These are phyloP conservation scores for Linderniella brevidens DNA, from an alignment of 257 asterid species.

Conservation along the genomic window DNA sequence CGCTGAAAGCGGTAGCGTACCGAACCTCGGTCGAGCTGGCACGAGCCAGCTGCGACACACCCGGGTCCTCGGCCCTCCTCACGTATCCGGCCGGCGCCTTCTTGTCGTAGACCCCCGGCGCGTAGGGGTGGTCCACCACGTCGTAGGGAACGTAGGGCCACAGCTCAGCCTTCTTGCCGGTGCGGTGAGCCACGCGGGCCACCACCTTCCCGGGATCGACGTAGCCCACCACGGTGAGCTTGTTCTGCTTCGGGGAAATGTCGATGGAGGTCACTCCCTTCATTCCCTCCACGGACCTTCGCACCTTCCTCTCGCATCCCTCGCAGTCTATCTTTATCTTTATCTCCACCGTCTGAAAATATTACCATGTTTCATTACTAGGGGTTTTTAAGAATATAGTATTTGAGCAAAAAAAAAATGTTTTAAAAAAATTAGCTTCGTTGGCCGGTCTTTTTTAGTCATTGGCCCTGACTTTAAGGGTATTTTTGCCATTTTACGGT, in stretches of 20 bases:
- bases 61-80: slow-evolving; percentile 36
- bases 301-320: slow-evolving; percentile 82
- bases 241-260: slow-evolving; percentile 60
- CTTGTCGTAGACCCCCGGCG: slow-evolving; percentile 71
- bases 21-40: slow-evolving; percentile 90
- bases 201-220: slow-evolving; percentile 81
- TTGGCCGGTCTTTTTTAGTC: too few species aligned
- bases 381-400: too few species aligned
- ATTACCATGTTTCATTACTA: too few species aligned
- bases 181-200: slow-evolving; percentile 71
- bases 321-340: slow-evolving; percentile 92
- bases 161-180: slow-evolving; percentile 82
- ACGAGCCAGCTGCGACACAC: slow-evolving; percentile 43
- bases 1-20: slow-evolving; percentile 95
- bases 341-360: slow-evolving; percentile 76
- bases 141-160: slow-evolving; percentile 99
- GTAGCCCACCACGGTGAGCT: slow-evolving; percentile 79
- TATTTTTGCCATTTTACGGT: too few species aligned
- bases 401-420: too few species aligned
- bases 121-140: slow-evolving; percentile 83
- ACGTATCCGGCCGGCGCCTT: slow-evolving; percentile 96
- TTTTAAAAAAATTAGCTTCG: too few species aligned
- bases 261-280: slow-evolving; percentile 74
- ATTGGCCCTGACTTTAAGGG: too few species aligned
- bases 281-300: slow-evolving; percentile 86